Conservation (phyloP, 192 early-diverging fungal species). For the Kappamyces sp. region DNA sequence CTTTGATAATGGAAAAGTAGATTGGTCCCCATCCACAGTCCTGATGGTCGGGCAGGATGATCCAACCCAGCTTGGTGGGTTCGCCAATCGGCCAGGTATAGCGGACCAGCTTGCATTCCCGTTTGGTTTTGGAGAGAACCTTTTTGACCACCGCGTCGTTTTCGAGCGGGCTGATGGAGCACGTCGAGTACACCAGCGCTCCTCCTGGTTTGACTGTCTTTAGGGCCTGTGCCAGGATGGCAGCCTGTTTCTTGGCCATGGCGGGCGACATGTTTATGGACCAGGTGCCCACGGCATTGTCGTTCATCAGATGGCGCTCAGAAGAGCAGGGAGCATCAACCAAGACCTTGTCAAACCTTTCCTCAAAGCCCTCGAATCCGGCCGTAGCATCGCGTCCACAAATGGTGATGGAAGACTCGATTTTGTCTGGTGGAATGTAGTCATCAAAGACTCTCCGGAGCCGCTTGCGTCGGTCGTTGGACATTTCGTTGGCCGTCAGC, state of each 20-base stretch:
- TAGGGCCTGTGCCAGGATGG: conserved; percentile 31
- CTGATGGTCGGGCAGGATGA: conserved; percentile 41
- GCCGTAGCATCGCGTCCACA: conserved; percentile 17
- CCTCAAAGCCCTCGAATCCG: conserved; percentile 10
- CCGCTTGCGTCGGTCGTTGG: conserved; percentile 32
- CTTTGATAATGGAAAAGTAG: conserved; percentile 43
- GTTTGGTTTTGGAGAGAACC: conserved; percentile 33
- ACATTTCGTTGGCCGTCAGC: conserved; percentile 37
- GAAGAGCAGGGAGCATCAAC: conserved; percentile 50
- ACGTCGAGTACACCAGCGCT: conserved; percentile 44
- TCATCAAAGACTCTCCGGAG: conserved; percentile 36
- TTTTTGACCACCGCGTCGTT: conserved; percentile 44
- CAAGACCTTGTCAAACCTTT: conserved; percentile 35
- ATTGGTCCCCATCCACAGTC: conserved; percentile 53
- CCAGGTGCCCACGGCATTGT: conserved; percentile 25
- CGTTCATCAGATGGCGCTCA: conserved; percentile 46
- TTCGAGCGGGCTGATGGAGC: conserved; percentile 41
- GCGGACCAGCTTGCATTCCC: conserved; percentile 19
- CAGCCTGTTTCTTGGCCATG: conserved; percentile 27
- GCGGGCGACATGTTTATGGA: conserved; percentile 7
- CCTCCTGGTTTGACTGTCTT: conserved; percentile 31
- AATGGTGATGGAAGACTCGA: conserved; percentile 2
- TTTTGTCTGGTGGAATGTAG: conserved; percentile 30
- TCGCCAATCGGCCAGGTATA: conserved; percentile 38
- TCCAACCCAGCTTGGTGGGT: conserved; percentile 44